Evolutionary conservation across 1,284 basidiomycete genomes (phyloP).

Genomic region (Lignosus rhinocerotis): DNA sequence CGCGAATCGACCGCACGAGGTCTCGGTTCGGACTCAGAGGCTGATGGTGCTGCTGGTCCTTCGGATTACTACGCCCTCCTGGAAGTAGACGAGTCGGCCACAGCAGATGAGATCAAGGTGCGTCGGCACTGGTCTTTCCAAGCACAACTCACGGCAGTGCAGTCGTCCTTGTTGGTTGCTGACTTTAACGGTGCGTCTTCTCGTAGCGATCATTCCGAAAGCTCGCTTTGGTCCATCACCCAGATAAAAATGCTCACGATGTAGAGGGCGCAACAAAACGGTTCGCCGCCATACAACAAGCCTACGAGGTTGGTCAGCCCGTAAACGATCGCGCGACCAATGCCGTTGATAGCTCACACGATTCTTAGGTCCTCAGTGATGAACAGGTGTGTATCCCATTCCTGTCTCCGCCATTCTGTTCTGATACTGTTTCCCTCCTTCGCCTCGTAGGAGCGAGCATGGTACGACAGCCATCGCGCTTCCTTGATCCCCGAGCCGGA

Average conservation of each 20-base stretch:
- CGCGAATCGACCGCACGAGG: conserved; percentile 55
- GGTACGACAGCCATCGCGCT: conserved; percentile 96
- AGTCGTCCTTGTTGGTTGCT: neutral
- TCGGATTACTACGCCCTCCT: conserved; percentile 83
- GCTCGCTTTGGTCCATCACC: conserved; percentile 85
- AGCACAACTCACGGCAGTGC: neutral
- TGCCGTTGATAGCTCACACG: conserved; percentile 6
- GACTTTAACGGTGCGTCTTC: neutral
- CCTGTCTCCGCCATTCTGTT: neutral
- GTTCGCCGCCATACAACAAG: conserved; percentile 90
- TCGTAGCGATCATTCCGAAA: conserved; percentile 79
- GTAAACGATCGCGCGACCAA: neutral
- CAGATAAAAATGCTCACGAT: conserved; percentile 85
- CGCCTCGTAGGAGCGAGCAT: conserved; percentile 82
- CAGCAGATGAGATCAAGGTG: conserved; percentile 87
- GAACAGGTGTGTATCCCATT: conserved; percentile 71
- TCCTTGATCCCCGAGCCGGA: conserved; percentile 85
- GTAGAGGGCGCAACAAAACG: conserved; percentile 85
- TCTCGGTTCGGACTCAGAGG: conserved; percentile 25
- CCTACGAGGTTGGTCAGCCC: conserved; percentile 75
- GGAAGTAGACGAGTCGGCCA: conserved; percentile 78
- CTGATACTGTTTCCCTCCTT: conserved; percentile 31
- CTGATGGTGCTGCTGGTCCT: conserved; percentile 31
- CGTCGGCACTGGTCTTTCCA: neutral
- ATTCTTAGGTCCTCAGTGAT: conserved; percentile 79